Percentiles rank a stretch among this genome's conserved stretches.
These are phyloP conservation scores for Chlamydomonas eustigma DNA, from an alignment of 139 green algal genomes.

Conservation along the genomic window DNA sequence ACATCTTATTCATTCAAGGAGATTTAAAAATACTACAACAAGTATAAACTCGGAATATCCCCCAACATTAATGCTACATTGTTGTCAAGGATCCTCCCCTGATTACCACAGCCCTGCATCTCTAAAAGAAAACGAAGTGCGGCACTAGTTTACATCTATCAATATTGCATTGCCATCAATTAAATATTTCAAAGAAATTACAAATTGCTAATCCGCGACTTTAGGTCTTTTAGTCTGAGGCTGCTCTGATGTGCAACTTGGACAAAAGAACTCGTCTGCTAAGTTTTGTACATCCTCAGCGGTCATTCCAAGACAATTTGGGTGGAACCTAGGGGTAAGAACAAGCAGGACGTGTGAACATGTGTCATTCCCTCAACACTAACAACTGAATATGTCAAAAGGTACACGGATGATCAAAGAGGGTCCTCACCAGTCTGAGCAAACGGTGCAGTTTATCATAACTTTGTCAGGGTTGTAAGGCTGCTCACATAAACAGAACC, in stretches of 20 bases:
- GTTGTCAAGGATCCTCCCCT: no score
- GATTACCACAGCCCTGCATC: no score
- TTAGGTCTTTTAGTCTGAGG: background rate
- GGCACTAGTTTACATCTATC: background rate
- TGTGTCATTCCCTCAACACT: background rate
- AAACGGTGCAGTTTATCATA: slow-evolving; percentile 74
- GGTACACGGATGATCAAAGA: background rate
- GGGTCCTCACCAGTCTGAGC: slow-evolving; percentile 61
- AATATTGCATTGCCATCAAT: background rate
- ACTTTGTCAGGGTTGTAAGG: slow-evolving; percentile 84
- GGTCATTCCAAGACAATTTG: slow-evolving; percentile 4
- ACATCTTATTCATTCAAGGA: no score
- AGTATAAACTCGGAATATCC: no score
- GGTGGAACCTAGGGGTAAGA: slow-evolving; percentile 9
- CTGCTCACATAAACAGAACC: slow-evolving; percentile 78
- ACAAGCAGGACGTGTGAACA: background rate
- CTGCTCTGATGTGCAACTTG: no score
- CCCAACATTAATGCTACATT: no score
- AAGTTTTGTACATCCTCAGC: background rate
- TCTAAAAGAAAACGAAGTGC: background rate
- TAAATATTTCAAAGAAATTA: background rate
- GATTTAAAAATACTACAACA: no score
- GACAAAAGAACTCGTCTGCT: background rate
- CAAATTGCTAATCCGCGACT: background rate
- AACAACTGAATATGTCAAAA: background rate